phyloP scores from a whole-genome alignment of 75 land plant genomes.

The Cunninghamia lanceolata region DNA sequence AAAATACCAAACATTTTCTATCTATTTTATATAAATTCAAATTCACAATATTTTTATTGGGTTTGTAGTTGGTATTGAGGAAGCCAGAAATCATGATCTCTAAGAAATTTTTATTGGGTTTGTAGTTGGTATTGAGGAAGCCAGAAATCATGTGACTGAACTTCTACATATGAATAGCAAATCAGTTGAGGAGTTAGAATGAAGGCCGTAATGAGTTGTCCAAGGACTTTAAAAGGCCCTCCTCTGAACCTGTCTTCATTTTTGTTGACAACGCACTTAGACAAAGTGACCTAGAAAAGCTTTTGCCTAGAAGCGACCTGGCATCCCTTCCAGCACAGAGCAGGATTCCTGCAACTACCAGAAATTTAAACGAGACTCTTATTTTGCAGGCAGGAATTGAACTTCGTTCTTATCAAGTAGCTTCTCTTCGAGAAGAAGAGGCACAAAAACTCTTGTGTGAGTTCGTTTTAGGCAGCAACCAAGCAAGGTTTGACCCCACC shows the following conservation, averaged over 20 bases:
- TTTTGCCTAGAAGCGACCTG: background rate
- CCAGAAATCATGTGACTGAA: background rate
- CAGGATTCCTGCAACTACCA: background rate
- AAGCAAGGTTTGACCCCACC: background rate
- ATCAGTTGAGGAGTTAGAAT: background rate
- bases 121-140: background rate
- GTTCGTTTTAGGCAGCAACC: background rate
- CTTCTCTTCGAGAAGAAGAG: background rate
- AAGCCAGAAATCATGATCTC: background rate
- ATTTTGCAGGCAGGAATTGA: background rate
- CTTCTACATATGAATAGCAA: background rate
- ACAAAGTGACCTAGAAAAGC: background rate
- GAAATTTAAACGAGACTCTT: background rate
- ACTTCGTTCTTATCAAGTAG: background rate
- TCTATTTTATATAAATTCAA: too few species aligned
- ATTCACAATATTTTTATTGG: too few species aligned
- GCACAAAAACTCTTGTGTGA: background rate
- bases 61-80: too few species aligned
- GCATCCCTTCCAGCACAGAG: background rate
- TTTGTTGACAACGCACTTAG: background rate
- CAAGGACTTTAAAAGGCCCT: background rate
- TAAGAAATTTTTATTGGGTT: background rate
- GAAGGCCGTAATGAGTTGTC: background rate
- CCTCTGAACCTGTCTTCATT: background rate
- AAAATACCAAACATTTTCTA: too few species aligned